Evolutionary conservation across 257 asterid species (phyloP).

Genomic region (Solanum sejunctum): DNA sequence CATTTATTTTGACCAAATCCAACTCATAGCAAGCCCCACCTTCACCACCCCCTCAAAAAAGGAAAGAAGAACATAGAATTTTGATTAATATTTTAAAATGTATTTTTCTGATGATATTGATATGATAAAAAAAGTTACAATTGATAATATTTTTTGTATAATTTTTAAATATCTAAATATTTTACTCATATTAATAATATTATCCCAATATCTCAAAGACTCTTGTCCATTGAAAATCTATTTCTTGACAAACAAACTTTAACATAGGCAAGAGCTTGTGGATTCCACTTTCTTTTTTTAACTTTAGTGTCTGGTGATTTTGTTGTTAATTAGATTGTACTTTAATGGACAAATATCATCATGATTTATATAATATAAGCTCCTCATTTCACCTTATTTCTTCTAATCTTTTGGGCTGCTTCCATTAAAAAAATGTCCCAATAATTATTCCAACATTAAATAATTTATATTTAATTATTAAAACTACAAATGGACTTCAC

Average conservation of each 20-base stretch:
- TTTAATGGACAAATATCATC: not conserved
- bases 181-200: no score
- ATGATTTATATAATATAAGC: not conserved
- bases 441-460: not conserved
- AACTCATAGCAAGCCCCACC: not conserved
- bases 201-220: no score
- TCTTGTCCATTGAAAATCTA: no score
- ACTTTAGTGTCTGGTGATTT: not conserved
- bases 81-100: no score
- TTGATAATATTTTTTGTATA: no score
- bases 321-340: not conserved
- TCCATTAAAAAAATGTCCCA: not conserved
- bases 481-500: not conserved
- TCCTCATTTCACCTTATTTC: not conserved
- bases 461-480: not conserved
- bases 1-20: not conserved
- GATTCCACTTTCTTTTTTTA: not conserved
- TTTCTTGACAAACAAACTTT: not conserved
- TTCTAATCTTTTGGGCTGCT: not conserved
- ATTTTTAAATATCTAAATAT: no score
- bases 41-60: not conserved
- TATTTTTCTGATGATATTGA: no score
- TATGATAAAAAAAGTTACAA: no score
- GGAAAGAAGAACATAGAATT: no score
- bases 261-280: not conserved